Conservation (phyloP, 441 rosid species). For the Bocquillonia castaneifolia region DNA sequence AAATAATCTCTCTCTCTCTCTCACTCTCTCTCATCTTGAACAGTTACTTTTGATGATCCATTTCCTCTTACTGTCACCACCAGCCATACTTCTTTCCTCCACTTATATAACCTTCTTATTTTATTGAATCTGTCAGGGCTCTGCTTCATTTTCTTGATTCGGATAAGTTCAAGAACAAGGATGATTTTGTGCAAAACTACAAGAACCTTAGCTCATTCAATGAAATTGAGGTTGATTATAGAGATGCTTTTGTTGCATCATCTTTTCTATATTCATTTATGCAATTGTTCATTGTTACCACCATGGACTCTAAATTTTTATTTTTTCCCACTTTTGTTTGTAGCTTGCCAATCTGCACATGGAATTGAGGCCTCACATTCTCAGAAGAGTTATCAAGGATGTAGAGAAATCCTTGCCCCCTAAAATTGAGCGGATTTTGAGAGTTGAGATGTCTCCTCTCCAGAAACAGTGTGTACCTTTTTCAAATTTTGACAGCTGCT, state of each 20-base stretch:
- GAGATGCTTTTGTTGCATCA: neutral
- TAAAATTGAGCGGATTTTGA: constrained; percentile 94
- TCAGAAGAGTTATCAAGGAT: constrained; percentile 97
- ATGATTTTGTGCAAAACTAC: constrained; percentile 94
- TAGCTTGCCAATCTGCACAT: constrained; percentile 97
- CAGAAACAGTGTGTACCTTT: constrained; percentile 81
- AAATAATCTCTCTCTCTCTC: neutral
- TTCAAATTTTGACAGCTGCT: constrained; percentile 15
- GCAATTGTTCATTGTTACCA: neutral
- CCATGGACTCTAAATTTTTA: neutral
- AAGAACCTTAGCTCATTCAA: constrained; percentile 97
- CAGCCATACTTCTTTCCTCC: neutral
- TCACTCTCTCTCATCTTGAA: neutral
- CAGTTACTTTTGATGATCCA: neutral
- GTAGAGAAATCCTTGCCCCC: constrained; percentile 99
- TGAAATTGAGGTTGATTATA: constrained; percentile 70
- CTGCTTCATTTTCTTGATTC: constrained; percentile 96
- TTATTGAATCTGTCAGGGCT: constrained; percentile 55
- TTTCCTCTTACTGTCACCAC: neutral
- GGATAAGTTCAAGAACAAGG: constrained; percentile 88
- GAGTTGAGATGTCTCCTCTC: constrained; percentile 99
- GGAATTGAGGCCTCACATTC: constrained; percentile 99
- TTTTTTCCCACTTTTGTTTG: constrained; percentile 2
- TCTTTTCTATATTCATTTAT: neutral
- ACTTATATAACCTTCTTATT: constrained; percentile 1